phyloP scores from a whole-genome alignment of 345 rosid genomes.

The Syzygium oleosum region DNA sequence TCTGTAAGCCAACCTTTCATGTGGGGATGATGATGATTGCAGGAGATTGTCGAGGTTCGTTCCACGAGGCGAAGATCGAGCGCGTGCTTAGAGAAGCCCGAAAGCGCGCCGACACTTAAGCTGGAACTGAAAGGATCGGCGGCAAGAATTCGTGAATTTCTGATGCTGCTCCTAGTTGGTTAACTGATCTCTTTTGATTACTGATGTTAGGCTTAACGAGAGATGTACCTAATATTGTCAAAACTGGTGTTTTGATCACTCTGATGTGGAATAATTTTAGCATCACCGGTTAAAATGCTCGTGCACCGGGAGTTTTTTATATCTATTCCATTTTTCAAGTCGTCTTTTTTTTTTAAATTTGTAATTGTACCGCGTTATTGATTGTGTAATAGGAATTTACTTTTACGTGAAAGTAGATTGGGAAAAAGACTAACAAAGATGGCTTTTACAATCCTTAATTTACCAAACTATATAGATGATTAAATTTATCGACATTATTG shows the following conservation, averaged over 20 bases:
- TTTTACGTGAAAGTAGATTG: background rate
- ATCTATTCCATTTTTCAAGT: background rate
- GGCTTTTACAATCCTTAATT: background rate
- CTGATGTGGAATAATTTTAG: background rate
- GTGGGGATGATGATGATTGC: background rate
- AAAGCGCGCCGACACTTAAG: background rate
- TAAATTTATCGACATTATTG: no score
- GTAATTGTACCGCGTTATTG: rapidly evolving
- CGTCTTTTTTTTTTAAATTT: background rate
- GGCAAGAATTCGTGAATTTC: background rate
- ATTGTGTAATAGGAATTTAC: rapidly evolving
- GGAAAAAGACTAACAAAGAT: background rate
- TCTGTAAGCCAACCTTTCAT: constrained; percentile 14
- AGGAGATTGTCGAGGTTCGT: background rate
- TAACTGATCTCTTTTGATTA: background rate
- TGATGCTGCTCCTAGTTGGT: background rate
- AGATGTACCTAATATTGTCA: background rate
- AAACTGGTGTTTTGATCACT: background rate
- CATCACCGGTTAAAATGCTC: background rate
- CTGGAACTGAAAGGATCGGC: background rate
- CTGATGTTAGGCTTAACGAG: background rate
- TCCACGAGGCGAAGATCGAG: background rate
- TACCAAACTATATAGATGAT: no score
- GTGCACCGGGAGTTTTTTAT: rapidly evolving
- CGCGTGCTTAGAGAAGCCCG: background rate